Conservation (phyloP, 768 basidiomycete species). For the Suillus tomentosus region DNA sequence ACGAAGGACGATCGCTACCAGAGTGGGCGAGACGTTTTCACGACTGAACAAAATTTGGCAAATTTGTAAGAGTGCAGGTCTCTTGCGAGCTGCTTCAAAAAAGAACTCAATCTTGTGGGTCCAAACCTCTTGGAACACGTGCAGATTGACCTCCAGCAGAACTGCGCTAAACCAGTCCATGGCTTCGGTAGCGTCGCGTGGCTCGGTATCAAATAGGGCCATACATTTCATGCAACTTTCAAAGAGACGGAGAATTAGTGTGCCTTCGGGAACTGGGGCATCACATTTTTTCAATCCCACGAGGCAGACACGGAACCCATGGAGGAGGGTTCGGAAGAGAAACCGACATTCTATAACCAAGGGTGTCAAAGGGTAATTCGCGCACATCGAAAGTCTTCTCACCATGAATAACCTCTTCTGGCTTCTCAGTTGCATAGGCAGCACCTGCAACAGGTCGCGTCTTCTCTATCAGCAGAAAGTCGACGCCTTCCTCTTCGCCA, state of each 20-base stretch:
- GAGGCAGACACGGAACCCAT: constrained; percentile 83
- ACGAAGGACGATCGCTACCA: constrained; percentile 86
- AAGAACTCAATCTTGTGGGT: constrained; percentile 90
- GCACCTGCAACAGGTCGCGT: constrained; percentile 80
- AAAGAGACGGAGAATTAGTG: constrained; percentile 86
- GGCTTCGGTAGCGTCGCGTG: constrained; percentile 71
- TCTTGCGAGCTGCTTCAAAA: constrained; percentile 75
- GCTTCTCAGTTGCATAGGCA: constrained; percentile 76
- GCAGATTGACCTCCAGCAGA: constrained; percentile 80
- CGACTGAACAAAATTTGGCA: constrained; percentile 82
- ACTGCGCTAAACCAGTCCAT: constrained; percentile 80
- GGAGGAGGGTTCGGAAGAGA: constrained; percentile 85
- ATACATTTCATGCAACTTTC: constrained; percentile 83
- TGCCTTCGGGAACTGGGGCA: constrained; percentile 78
- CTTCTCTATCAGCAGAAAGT: constrained; percentile 78
- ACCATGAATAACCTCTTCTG: constrained; percentile 84
- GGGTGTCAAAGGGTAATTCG: constrained; percentile 10
- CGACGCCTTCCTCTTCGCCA: constrained; percentile 42
- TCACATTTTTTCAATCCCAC: constrained; percentile 77
- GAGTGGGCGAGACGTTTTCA: constrained; percentile 73
- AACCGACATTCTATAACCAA: constrained; percentile 70
- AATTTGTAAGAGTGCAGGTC: constrained; percentile 78
- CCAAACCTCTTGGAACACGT: constrained; percentile 97
- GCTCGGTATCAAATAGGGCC: constrained; percentile 75
- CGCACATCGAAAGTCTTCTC: constrained; percentile 23